Base-by-base conservation (phyloP, 495 filamentous ascomycete species). In the Hyaloscypha hepaticicola region DNA sequence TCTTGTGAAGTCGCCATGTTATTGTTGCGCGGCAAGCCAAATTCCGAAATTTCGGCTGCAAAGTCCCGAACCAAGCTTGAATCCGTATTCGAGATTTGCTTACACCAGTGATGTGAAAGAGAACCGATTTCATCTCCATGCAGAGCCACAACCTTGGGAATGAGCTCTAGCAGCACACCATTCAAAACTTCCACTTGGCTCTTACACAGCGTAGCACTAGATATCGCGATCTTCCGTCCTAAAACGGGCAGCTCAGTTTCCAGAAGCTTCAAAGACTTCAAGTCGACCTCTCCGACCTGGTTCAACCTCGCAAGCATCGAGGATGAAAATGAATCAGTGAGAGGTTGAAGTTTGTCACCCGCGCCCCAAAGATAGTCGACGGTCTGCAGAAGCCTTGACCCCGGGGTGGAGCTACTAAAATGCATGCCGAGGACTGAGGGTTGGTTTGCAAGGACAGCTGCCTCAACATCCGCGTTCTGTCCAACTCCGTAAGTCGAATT, bases 181-280 rank as follows among this genome's bases (percentile, higher is more conserved):
- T 69, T 68, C 3, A 73, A 28, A 21, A 55, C 53, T 26, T 11
- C 2, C 21, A 71, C 14, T 55, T 73, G 71, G 29, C 64, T 33
- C 12, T 28, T 41, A 33, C 34, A 61, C n/a, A 73, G 28, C 4
- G 21, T 51, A 8, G 45, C 45, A 27, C 74, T 78, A 70, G 77
- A 81, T 5, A 69, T 62, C 34, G 82, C 75, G 5, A 90, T 71
- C 34, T 81, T 76, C 61, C 79, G 79, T 12, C 85, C 85, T 50
- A 93, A 75, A 3, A 82, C 77, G 6, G 84, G 81, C 59, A 90
- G 77, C 70, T 93, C 90, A 1, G 81, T 73, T 69, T 90, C 85
- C 1, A 93, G 76, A 27, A 87, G 82, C 59, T 83, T 79, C 57
- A 92, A 78, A 66, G 88, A 84, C 14, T 80, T 78, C 59, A 93